These are phyloP conservation scores for Aspergillus campestris DNA, from an alignment of 495 filamentous ascomycete genomes.

Conservation along the genomic window DNA sequence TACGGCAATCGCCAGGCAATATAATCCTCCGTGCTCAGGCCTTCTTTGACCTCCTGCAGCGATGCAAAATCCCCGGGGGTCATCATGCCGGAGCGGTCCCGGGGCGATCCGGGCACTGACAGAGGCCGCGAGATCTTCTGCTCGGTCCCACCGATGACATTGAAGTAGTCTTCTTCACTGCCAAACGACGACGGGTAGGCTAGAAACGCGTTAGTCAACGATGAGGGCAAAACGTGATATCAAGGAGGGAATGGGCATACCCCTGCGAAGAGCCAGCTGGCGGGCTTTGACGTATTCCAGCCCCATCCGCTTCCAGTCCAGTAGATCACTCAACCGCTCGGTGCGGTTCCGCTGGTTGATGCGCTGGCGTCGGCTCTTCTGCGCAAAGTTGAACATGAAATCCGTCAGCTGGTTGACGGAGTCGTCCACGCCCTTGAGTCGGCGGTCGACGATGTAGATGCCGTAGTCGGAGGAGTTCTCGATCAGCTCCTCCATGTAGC, in stretches of 20 bases:
- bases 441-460: slow-evolving; percentile 96
- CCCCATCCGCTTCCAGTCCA: slow-evolving; percentile 99
- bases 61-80: slow-evolving; percentile 97
- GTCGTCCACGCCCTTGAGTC: slow-evolving; percentile 93
- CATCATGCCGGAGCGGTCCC: slow-evolving; percentile 94
- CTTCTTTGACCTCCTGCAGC: slow-evolving; percentile 87
- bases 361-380: slow-evolving; percentile 86
- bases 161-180: slow-evolving; percentile 63
- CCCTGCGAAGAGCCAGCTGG: slow-evolving; percentile 80
- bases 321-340: slow-evolving; percentile 83
- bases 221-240: not conserved
- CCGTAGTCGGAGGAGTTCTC: slow-evolving; percentile 97
- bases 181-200: slow-evolving; percentile 85
- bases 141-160: slow-evolving; percentile 81
- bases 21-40: slow-evolving; percentile 92
- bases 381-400: slow-evolving; percentile 92
- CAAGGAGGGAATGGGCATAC: slow-evolving; percentile 23
- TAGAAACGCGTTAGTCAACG: slow-evolving; percentile 18
- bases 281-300: slow-evolving; percentile 98
- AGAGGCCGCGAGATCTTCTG: slow-evolving; percentile 91
- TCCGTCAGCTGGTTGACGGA: slow-evolving; percentile 89
- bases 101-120: slow-evolving; percentile 85
- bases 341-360: slow-evolving; percentile 99
- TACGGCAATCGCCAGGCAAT: slow-evolving; percentile 96
- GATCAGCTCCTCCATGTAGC: slow-evolving; percentile 99